phyloP scores from a whole-genome alignment of 1,139 yeast species.

The Suhomyces chickasaworum region DNA sequence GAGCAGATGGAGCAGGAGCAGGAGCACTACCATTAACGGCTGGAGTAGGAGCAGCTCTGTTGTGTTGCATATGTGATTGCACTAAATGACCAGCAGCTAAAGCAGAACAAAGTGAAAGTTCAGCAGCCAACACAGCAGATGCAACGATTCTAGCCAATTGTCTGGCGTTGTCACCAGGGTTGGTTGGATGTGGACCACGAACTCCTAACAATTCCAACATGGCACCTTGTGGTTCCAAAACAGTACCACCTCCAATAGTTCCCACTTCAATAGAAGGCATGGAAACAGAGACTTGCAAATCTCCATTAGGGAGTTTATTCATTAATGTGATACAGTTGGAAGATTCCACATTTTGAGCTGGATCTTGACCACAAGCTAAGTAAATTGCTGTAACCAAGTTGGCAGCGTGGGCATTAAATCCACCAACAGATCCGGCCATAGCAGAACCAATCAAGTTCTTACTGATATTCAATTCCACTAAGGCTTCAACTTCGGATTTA shows the following conservation, averaged over 20 bases:
- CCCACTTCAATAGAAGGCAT: conserved; percentile 99
- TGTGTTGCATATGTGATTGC: conserved; percentile 96
- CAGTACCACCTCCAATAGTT: conserved; percentile 98
- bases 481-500: conserved; percentile 89
- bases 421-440: conserved; percentile 98
- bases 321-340: conserved; percentile 96
- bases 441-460: conserved; percentile 96
- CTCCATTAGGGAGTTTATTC: conserved; percentile 76
- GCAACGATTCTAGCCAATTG: conserved; percentile 95
- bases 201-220: conserved; percentile 95
- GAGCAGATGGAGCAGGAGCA: conserved; percentile 13
- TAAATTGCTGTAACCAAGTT: conserved; percentile 91
- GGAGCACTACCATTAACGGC: conserved; percentile 29
- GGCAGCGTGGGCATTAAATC: conserved; percentile 98
- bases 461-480: conserved; percentile 83
- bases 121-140: conserved; percentile 94
- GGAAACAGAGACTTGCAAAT: conserved; percentile 86
- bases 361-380: conserved; percentile 97
- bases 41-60: conserved; percentile 65
- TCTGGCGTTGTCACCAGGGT: conserved; percentile 93
- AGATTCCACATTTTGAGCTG: conserved; percentile 96
- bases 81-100: conserved; percentile 98
- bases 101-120: conserved; percentile 89
- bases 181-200: conserved; percentile 91
- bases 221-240: conserved; percentile 94